Percentiles rank a stretch among this genome's conserved stretches.
These are phyloP conservation scores for Fusarium buharicum DNA, from an alignment of 2,329 filamentous ascomycete genomes.

Conservation along the genomic window DNA sequence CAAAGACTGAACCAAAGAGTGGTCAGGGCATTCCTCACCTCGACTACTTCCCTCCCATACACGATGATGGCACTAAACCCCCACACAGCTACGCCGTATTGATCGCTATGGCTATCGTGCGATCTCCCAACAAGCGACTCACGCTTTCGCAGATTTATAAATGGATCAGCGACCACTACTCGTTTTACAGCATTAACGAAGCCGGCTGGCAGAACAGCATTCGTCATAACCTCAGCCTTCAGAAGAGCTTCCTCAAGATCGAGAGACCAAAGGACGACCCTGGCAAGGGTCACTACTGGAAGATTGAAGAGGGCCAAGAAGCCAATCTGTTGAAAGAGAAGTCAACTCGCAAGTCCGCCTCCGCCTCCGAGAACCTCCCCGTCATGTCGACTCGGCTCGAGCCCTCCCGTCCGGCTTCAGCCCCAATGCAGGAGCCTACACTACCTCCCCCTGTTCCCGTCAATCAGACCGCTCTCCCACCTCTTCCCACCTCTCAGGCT, in stretches of 20 bases:
- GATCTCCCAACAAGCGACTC: slow-evolving; percentile 82
- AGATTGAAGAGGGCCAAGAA: slow-evolving; percentile 90
- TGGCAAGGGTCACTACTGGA: slow-evolving; percentile 98
- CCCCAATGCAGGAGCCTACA: slow-evolving; percentile 57
- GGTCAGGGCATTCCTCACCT: slow-evolving; percentile 67
- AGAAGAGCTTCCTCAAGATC: slow-evolving; percentile 96
- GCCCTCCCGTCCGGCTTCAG: slow-evolving; percentile 56
- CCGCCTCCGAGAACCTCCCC: slow-evolving; percentile 66
- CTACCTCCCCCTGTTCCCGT: slow-evolving; percentile 58
- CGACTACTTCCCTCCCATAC: slow-evolving; percentile 81
- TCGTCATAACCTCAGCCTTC: slow-evolving; percentile 94
- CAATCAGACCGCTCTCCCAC: slow-evolving; percentile 53
- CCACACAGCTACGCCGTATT: slow-evolving; percentile 92
- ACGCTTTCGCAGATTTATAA: slow-evolving; percentile 98
- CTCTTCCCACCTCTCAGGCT: slow-evolving; percentile 53
- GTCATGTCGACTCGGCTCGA: slow-evolving; percentile 68
- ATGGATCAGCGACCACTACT: slow-evolving; percentile 97
- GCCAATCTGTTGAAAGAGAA: slow-evolving; percentile 91
- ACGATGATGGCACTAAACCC: slow-evolving; percentile 90
- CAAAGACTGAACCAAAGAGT: slow-evolving; percentile 1
- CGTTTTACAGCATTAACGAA: slow-evolving; percentile 85
- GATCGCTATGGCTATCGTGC: slow-evolving; percentile 96
- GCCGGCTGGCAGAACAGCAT: slow-evolving; percentile 99
- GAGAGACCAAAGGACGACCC: slow-evolving; percentile 97
- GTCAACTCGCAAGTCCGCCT: slow-evolving; percentile 68